Evolutionary conservation across 2,329 filamentous ascomycete species (phyloP).

Genomic region (Sclerotinia borealis): DNA sequence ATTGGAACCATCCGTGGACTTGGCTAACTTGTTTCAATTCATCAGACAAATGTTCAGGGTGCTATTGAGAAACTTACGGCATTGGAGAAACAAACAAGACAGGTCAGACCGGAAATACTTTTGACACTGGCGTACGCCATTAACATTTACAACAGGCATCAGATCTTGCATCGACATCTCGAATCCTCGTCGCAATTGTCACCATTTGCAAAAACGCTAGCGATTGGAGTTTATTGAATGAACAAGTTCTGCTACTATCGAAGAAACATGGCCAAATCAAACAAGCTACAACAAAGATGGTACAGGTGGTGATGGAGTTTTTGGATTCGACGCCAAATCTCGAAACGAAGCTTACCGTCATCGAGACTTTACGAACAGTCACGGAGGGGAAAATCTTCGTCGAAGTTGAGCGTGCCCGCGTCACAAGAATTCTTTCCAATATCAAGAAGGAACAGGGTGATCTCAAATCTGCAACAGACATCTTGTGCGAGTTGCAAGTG

Average conservation of each 20-base stretch:
- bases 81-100: constrained; percentile 95
- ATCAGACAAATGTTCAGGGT: constrained; percentile 68
- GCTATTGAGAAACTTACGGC: constrained; percentile 89
- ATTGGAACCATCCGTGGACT: not conserved
- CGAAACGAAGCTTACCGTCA: constrained; percentile 86
- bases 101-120: constrained; percentile 50
- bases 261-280: constrained; percentile 99
- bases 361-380: constrained; percentile 91
- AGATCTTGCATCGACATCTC: constrained; percentile 90
- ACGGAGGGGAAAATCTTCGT: constrained; percentile 99
- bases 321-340: constrained; percentile 77
- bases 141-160: constrained; percentile 60
- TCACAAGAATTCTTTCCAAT: constrained; percentile 90
- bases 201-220: constrained; percentile 89
- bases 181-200: constrained; percentile 80
- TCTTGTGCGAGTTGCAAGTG: constrained; percentile 94
- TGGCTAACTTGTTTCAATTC: constrained; percentile 21
- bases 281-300: constrained; percentile 98
- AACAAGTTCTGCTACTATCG: constrained; percentile 89
- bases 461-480: constrained; percentile 81
- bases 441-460: constrained; percentile 98
- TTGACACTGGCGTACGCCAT: constrained; percentile 15
- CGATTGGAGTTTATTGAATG: constrained; percentile 92
- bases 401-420: constrained; percentile 92
- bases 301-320: constrained; percentile 91